A percentile compares a stretch with the other conserved stretches of the same genome.
These are phyloP conservation scores for Metschnikowia corniflorae DNA, from an alignment of 805 yeast species.

Conservation along the genomic window DNA sequence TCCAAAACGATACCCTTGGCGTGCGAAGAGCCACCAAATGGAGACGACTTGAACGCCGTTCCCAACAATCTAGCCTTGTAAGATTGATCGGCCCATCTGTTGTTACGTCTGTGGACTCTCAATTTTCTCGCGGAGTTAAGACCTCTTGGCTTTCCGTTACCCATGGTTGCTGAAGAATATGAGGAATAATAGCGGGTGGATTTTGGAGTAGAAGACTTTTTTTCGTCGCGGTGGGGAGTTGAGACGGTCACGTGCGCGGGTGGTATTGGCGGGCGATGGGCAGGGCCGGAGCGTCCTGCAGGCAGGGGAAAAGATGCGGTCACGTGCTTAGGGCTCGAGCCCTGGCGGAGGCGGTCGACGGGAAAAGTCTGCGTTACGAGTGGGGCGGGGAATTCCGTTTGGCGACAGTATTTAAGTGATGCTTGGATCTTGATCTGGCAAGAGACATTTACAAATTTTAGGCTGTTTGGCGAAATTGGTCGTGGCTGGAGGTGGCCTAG, in stretches of 20 bases:
- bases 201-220: conserved; percentile 8
- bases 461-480: too few relatives aligned
- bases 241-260: background rate
- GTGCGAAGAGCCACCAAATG: conserved; percentile 99
- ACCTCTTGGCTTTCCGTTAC: conserved; percentile 99
- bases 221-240: conserved; percentile 1
- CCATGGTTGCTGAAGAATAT: conserved; percentile 59
- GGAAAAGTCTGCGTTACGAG: too few relatives aligned
- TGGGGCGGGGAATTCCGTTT: too few relatives aligned
- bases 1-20: conserved; percentile 99
- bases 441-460: too few relatives aligned
- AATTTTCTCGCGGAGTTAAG: conserved; percentile 99
- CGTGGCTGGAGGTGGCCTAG: too few relatives aligned
- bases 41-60: conserved; percentile 99
- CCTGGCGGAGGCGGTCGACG: background rate
- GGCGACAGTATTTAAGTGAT: too few relatives aligned
- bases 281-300: too few relatives aligned
- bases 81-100: conserved; percentile 99
- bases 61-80: conserved; percentile 99
- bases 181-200: conserved; percentile 6
- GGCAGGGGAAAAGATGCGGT: background rate
- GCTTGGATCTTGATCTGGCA: too few relatives aligned
- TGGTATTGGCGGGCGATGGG: background rate
- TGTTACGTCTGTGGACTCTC: conserved; percentile 99
- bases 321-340: background rate